A percentile compares a stretch with the other conserved stretches of the same genome.
phyloP scores from a whole-genome alignment of 257 asterid genomes.

The Solanum sejunctum region DNA sequence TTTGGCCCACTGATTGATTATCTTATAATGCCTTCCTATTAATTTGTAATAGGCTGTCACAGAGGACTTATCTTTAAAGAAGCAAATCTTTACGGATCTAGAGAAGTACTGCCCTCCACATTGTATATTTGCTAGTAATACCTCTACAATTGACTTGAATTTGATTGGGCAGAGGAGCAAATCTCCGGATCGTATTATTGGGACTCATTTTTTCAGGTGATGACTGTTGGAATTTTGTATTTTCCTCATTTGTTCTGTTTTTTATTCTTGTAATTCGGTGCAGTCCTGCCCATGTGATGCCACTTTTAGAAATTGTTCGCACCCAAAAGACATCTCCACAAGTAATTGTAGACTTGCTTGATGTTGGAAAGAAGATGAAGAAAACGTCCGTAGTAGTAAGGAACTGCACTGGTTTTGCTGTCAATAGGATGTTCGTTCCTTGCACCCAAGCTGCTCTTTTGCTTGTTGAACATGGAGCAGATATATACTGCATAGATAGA shows the following conservation, averaged over 20 bases:
- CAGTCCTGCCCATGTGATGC: slow-evolving; percentile 99
- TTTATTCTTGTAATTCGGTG: slow-evolving; percentile 1
- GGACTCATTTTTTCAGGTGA: slow-evolving; percentile 98
- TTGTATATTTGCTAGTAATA: slow-evolving; percentile 86
- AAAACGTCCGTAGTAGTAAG: slow-evolving; percentile 96
- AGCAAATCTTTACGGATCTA: slow-evolving; percentile 76
- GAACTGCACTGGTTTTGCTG: slow-evolving; percentile 96
- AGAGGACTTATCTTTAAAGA: slow-evolving; percentile 80
- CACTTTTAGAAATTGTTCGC: slow-evolving; percentile 87
- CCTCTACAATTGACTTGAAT: slow-evolving; percentile 82
- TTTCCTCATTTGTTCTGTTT: neutral
- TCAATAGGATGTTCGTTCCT: slow-evolving; percentile 91
- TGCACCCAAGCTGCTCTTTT: slow-evolving; percentile 81
- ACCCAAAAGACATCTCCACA: slow-evolving; percentile 84
- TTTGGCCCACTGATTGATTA: neutral
- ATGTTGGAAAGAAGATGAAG: slow-evolving; percentile 82
- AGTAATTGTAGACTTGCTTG: slow-evolving; percentile 66
- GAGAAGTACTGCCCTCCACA: slow-evolving; percentile 82
- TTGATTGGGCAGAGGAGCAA: slow-evolving; percentile 74
- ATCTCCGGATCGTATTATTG: slow-evolving; percentile 76
- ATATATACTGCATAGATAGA: slow-evolving; percentile 61
- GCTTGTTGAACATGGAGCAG: slow-evolving; percentile 84
- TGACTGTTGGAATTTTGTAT: neutral
- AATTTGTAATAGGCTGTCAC: slow-evolving; percentile 60
- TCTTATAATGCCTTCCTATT: neutral